phyloP scores from a whole-genome alignment of 768 basidiomycete genomes.

The Scleroderma citrinum region DNA sequence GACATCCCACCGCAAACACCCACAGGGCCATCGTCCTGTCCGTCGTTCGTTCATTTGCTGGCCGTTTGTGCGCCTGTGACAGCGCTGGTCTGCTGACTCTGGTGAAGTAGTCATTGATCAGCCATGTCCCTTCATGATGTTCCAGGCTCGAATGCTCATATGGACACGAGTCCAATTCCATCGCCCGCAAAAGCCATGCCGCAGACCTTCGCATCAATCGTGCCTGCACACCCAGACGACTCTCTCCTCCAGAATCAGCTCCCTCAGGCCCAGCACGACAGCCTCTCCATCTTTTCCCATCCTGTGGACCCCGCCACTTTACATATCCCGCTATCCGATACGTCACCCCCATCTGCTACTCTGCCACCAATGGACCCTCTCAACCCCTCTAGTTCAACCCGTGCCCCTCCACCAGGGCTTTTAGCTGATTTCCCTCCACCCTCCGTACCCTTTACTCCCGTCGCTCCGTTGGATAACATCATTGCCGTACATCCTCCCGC shows the following conservation, averaged over 20 bases:
- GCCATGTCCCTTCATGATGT: conserved; percentile 17
- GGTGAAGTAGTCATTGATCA: conserved; percentile 6
- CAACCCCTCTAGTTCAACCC: conserved; percentile 6
- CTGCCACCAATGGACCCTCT: conserved; percentile 33
- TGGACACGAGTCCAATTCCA: conserved; percentile 15
- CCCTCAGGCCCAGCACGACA: conserved; percentile 26
- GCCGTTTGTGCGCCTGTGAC: conserved; percentile 1
- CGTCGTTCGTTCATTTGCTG: background rate
- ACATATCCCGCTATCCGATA: conserved; percentile 36
- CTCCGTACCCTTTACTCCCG: conserved; percentile 30
- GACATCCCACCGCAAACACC: too few species aligned
- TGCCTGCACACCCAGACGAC: conserved; percentile 9
- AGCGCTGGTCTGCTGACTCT: conserved; percentile 3
- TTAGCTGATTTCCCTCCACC: conserved; percentile 37
- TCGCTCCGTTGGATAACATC: conserved; percentile 33
- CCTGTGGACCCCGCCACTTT: conserved; percentile 28
- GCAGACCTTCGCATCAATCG: conserved; percentile 8
- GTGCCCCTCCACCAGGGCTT: conserved; percentile 31
- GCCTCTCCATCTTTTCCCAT: conserved; percentile 30
- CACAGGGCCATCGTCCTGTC: background rate
- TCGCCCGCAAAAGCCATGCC: conserved; percentile 8
- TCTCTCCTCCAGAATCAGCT: conserved; percentile 10
- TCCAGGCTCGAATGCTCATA: conserved; percentile 12
- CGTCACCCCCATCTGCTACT: conserved; percentile 28
- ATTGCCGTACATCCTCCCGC: conserved; percentile 19